Base-by-base conservation (phyloP, 768 basidiomycete genomes). In the Mycena polygramma region DNA sequence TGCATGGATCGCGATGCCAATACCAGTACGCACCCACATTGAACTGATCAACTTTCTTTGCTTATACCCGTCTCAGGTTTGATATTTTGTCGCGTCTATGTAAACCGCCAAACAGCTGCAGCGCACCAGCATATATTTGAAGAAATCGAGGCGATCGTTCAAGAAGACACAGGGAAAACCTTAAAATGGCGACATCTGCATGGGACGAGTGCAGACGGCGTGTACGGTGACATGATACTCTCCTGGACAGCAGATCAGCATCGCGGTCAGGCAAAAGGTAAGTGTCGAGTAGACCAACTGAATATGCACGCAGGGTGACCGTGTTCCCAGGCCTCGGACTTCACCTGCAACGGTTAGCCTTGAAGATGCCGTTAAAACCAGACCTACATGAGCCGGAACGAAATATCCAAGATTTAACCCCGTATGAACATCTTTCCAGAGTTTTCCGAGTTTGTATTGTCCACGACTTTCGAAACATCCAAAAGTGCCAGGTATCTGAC, bases 201-300 rank as follows among this genome's bases (percentile, higher is more conserved):
- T 37, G 59, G n/a, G n/a, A n/a, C n/a, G n/a, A n/a, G n/a, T n/a
- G n/a, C n/a, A n/a, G n/a, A n/a, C n/a, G n/a, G n/a, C 61, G 19
- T 2, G 3, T 5, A 43, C 19, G 66, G 36, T 13, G 48, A n/a
- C 3, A 26, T 41, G 46, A 68, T 68, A 20, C 26, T 59, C 5
- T 19, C 19, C 9, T 68, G 66, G 66, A 48, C 35, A 7, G 63
- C 22, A 4, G 63, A 64, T 24, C 63, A 64, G 49, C 39, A 60
- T 36, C 9, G 55, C 7, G 41, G 55, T 4, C 62, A 46, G 22
- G 68, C 61, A 14, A n/a, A 59, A 72, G 76, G 74, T 46, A 39
- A n/a, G 7, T 39, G 39, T 39, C 39, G 39, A 13, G 13, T 39
- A 7, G 39, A 7, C 39, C 39, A 39, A 39, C 7, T 39, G 7